Conservation (phyloP, 345 rosid genomes). For the Rhizophora mangle region DNA sequence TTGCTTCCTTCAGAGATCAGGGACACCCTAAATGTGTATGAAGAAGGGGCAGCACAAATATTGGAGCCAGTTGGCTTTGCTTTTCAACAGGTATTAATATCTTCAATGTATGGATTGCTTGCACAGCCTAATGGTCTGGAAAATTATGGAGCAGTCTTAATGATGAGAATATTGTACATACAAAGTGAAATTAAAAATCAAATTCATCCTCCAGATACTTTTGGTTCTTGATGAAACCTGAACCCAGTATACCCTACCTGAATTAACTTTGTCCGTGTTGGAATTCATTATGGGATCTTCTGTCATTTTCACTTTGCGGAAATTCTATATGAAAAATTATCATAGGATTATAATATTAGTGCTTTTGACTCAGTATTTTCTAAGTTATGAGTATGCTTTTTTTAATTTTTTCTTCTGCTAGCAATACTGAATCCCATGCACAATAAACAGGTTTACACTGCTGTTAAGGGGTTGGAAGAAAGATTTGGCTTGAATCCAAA, state of each 20-base stretch:
- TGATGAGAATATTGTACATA: not conserved
- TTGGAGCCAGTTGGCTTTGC: slow-evolving; percentile 58
- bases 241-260: not conserved
- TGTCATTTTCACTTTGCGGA: slow-evolving; percentile 1
- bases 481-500: slow-evolving; percentile 72
- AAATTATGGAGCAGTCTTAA: not conserved
- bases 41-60: slow-evolving; percentile 52
- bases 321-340: not conserved
- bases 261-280: not conserved
- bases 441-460: slow-evolving; percentile 41
- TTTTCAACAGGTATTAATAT: slow-evolving; percentile 59
- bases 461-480: slow-evolving; percentile 67
- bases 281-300: slow-evolving; percentile 12
- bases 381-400: slow-evolving; percentile 7
- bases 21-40: slow-evolving; percentile 55
- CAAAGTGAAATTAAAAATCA: slow-evolving; percentile 6
- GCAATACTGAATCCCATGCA: slow-evolving; percentile 7
- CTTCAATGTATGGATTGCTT: slow-evolving; percentile 17
- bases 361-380: not conserved
- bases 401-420: not conserved
- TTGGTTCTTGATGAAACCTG: not conserved
- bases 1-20: slow-evolving; percentile 67
- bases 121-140: not conserved
- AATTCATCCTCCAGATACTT: not conserved
- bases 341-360: slow-evolving; percentile 2